phyloP scores from a whole-genome alignment of 2,329 filamentous ascomycete species.

The Pseudogymnoascus sp. region DNA sequence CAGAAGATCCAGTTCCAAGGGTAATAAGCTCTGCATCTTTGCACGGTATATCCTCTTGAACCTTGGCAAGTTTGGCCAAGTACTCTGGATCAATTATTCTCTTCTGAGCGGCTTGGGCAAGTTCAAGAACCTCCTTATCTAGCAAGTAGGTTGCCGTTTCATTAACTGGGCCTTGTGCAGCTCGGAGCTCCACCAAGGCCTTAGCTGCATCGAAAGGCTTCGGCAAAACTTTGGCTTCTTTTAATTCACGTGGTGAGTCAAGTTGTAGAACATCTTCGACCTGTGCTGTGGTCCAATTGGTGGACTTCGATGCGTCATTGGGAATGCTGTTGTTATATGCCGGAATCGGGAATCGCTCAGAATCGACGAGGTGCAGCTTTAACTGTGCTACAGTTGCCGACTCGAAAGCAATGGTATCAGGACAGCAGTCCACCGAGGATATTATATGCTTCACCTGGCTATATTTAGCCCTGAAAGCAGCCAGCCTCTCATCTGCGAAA shows the following conservation, averaged over 20 bases:
- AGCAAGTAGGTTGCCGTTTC: neutral
- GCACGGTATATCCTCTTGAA: constrained; percentile 60
- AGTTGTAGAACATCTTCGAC: constrained; percentile 18
- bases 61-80: constrained; percentile 40
- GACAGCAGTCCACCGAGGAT: constrained; percentile 64
- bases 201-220: constrained; percentile 38
- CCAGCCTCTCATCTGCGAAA: constrained; percentile 52
- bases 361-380: constrained; percentile 65
- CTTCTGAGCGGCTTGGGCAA: constrained; percentile 44
- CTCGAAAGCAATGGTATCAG: constrained; percentile 67
- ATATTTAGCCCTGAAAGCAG: constrained; percentile 61
- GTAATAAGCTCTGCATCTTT: constrained; percentile 76
- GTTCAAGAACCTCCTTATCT: constrained; percentile 40
- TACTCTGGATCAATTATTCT: constrained; percentile 39
- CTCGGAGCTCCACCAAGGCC: constrained; percentile 32
- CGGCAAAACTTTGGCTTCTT: constrained; percentile 14
- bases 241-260: constrained; percentile 12
- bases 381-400: constrained; percentile 60
- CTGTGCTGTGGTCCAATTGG: constrained; percentile 7
- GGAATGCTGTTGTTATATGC: constrained; percentile 48
- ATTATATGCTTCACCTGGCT: constrained; percentile 64
- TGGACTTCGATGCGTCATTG: neutral
- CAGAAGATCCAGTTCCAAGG: constrained; percentile 82
- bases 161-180: constrained; percentile 17
- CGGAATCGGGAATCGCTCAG: constrained; percentile 64